These are phyloP conservation scores for Fusarium luffae DNA, from an alignment of 2,329 filamentous ascomycete genomes.

Conservation along the genomic window DNA sequence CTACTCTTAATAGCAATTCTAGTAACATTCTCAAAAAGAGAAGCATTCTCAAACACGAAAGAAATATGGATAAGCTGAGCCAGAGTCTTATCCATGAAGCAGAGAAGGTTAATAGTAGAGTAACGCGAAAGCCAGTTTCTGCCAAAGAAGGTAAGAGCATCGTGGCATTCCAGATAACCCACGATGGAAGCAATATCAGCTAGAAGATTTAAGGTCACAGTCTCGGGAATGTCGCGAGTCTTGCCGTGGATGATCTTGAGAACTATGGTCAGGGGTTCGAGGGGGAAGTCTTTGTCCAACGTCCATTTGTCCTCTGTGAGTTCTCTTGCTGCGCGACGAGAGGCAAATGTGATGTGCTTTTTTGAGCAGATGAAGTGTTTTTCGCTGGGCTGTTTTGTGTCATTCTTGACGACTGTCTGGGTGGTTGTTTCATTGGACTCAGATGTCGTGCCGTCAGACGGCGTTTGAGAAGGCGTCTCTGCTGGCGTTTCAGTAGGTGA, in stretches of 20 bases:
- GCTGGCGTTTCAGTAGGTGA: too few relatives aligned
- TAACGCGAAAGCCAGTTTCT: background rate
- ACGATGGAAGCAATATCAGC: background rate
- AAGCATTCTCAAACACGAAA: background rate
- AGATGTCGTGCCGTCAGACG: too few relatives aligned
- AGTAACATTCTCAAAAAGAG: accelerated
- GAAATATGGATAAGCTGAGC: background rate
- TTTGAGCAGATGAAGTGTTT: conserved; percentile 2
- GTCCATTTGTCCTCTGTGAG: conserved; percentile 4
- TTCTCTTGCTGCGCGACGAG: background rate
- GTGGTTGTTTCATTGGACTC: background rate
- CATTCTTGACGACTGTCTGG: background rate
- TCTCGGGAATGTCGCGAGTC: background rate
- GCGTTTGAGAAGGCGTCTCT: background rate
- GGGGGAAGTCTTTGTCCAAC: background rate
- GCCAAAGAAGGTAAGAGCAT: background rate
- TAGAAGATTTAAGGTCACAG: accelerated
- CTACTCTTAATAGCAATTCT: background rate
- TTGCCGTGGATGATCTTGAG: conserved; percentile 1
- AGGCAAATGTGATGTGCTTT: conserved; percentile 4
- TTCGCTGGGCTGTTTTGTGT: accelerated
- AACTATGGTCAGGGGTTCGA: background rate
- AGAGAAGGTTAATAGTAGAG: accelerated
- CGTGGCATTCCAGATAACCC: background rate
- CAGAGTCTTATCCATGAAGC: background rate